Evolutionary conservation across 1,139 yeast genomes (phyloP), one percentile per base, ranked within the genome.

Genomic region (Taiozyma sp.): DNA sequence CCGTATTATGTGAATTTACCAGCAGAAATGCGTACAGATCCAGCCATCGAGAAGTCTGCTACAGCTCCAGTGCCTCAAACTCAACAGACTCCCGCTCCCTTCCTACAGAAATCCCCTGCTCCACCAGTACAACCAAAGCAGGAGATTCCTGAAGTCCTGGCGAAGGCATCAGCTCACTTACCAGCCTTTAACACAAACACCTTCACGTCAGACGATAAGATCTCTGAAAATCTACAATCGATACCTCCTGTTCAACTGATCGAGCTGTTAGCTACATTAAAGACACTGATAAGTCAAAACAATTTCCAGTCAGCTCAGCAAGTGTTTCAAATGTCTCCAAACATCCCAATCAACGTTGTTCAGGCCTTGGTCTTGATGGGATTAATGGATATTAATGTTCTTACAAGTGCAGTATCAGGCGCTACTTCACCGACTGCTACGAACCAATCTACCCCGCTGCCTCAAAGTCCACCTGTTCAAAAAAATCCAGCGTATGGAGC

Each of bases 361-460:
- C 93, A 87, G 64, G 87, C 90, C 3, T 71, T 87, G 55, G 66
- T 86, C n/a, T 72, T 84, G 46, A 85, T 86, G 92, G 95, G 93
- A 0, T 74, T 86, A 47, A 80, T 86, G 34, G 87, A 85, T 64
- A 74, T 76, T 43, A 83, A 81, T 43, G 85, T 84, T 22, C 81
- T 86, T 29, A 73, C 76, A 39, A 79, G 72, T 45, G 74, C 77
- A 5, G 63, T 71, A 59, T 44, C 62, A 45, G 44, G 51, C 53
- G 43, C 66, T 50, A 44, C 49, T 47, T 27, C 45, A 30, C 30
- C 55, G 39, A 38, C 57, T 45, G 39, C 55, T 43, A 30, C 56
- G 47, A 52, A 45, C 50, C 46, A 56, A 39, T 39, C 52, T 22
- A 43, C 51, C 10, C 58, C 49, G 40, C 54, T 8, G 24, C 45